phyloP scores from a whole-genome alignment of 768 basidiomycete species.

The Boletus sp. region DNA sequence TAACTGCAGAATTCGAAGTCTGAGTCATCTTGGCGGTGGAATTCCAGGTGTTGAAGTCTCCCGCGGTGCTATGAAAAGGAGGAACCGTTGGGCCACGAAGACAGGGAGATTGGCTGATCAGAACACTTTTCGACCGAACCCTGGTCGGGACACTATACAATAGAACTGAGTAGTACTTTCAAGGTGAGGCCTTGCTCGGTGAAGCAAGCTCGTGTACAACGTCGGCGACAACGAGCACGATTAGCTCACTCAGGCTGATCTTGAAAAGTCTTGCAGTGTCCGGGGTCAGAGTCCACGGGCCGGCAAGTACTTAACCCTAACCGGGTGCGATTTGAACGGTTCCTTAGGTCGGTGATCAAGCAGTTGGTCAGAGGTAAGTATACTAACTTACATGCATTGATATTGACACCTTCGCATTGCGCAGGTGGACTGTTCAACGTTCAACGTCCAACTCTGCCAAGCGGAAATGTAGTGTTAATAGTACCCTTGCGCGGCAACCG shows the following conservation, averaged over 20 bases:
- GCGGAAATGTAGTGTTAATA: neutral
- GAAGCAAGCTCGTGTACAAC: conserved; percentile 6
- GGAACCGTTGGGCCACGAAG: neutral
- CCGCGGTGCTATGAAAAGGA: conserved; percentile 6
- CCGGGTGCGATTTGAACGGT: no score
- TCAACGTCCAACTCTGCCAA: neutral
- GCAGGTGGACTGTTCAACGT: neutral
- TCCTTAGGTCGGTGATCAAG: no score
- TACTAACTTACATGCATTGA: neutral
- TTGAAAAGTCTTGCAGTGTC: conserved; percentile 16
- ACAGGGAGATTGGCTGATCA: neutral
- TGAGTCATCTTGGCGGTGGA: conserved; percentile 16
- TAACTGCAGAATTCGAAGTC: conserved; percentile 14
- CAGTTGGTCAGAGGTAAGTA: no score
- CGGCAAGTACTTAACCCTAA: no score
- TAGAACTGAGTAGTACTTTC: neutral
- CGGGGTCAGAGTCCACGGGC: conserved; percentile 20
- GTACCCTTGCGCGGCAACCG: neutral
- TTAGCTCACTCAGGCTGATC: neutral
- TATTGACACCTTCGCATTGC: neutral
- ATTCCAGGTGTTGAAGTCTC: conserved; percentile 3
- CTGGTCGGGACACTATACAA: neutral
- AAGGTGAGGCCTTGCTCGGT: neutral
- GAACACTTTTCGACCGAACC: neutral
- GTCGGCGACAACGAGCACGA: conserved; percentile 2